Base-by-base conservation (phyloP, 208 protist species). In the Blastocrithidia nonstop region DNA sequence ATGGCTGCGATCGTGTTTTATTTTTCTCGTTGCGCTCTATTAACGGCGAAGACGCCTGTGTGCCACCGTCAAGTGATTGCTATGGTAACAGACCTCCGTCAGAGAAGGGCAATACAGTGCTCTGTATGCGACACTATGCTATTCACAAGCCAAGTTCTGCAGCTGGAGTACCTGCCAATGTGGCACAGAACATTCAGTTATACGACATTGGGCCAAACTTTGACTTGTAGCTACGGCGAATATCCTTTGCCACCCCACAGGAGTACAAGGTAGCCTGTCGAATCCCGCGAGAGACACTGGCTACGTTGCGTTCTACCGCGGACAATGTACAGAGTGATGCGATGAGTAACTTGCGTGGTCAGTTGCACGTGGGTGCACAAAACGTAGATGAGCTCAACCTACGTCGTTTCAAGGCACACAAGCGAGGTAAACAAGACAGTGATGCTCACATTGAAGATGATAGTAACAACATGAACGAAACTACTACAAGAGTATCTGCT, bases 61-160 rank as follows among this genome's bases (percentile, higher is more conserved):
- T 84, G 23, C 57, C 75, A 16, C 75, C 83, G 7, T 71, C 76
- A 3, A 72, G 68, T 9, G 79, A 85, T 56, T 77, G 65, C 57
- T 72, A 78, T 51, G 55, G 68, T 2, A 82, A 60, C 38, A 72
- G 70, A 33, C 58, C 67, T 7, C 66, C 71, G 0, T 39, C 44
- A 0, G 57, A 76, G 45, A 58, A 52, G 23, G 73, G 73, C 1
- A 72, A 77, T 40, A 62, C 72, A 0, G 61, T 87, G 0, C 54
- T 92, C 9, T 78, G 66, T 57, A 78, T 92, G 74, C 73, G 83
- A 0, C 83, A 92, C 59, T 92, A 81, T 53, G 73, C 70, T 0
- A 51, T 92, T 21, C 55, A 66, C 39, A 84, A 88, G 52, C 76
- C 78, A 2, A 68, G 67, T 1, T 61, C 67, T 16, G 66, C 61